phyloP scores from a whole-genome alignment of 805 yeast genomes.

The Hanseniaspora pseudoguilliermondii region DNA sequence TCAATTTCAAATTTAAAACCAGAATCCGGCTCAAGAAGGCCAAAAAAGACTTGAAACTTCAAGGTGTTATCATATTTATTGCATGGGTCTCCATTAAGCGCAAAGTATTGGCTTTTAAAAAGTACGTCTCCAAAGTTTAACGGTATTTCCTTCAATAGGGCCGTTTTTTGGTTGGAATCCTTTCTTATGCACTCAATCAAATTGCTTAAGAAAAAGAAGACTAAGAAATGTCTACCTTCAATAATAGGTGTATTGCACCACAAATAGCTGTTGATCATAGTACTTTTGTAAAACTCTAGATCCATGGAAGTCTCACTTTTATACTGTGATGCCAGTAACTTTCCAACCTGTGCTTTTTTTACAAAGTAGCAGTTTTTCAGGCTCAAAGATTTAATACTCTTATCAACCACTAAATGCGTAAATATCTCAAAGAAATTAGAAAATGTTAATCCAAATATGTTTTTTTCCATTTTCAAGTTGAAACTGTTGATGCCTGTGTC shows the following conservation, averaged over 20 bases:
- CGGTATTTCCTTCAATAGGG: background rate
- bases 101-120: background rate
- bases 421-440: slow-evolving; percentile 5
- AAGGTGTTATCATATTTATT: background rate
- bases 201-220: slow-evolving; percentile 6
- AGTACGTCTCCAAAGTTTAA: background rate
- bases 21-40: background rate
- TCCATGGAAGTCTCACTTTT: background rate
- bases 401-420: background rate
- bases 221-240: background rate
- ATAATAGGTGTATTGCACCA: slow-evolving; percentile 8
- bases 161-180: background rate
- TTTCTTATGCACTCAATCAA: background rate
- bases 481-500: slow-evolving; percentile 3
- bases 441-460: background rate
- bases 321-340: background rate
- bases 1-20: background rate
- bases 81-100: background rate
- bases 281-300: slow-evolving; percentile 7
- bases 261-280: slow-evolving; percentile 1
- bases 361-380: slow-evolving; percentile 10
- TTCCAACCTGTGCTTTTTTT: background rate
- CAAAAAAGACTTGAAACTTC: background rate
- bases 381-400: background rate
- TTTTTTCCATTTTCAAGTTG: background rate